Evolutionary conservation across 352 stramenopile genomes (phyloP), one percentile per base, ranked within the genome.

Genomic region (Phytophthora macrochlamydospora): DNA sequence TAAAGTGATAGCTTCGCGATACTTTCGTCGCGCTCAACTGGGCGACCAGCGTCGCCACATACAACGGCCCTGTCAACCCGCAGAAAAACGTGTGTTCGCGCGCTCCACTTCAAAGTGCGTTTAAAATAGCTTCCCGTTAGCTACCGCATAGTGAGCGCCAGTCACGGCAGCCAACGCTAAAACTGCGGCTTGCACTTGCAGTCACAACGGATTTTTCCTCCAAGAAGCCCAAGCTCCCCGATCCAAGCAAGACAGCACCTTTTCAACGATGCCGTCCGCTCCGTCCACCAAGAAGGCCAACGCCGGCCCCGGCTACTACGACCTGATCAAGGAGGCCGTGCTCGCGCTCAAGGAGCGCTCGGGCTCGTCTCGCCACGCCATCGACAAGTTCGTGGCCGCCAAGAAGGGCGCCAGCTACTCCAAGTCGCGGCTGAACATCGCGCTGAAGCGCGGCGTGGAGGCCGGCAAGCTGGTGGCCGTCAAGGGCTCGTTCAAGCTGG

Each of bases 401-500:
- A 95, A 95, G 79, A 94, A 95, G 73, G 87, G 85, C 46, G 71
- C 74, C 18, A 83, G 73, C 48, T 95, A 93, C 77, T 82, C 78
- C 52, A 91, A 91, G 62, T 88, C 87, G 44, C 84, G 86, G 24
- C 71, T 97, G 44, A 96, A 95, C 76, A 89, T 96, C 24, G 91
- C 93, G 30, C 76, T 98, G 12, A 97, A 98, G 85, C 86, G 85
- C 51, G 92, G 85, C 38, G 92, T 98, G 13, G 84, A 94, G 59
- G 71, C 75, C 8, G 93, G 93, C 62, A 94, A 94, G 71, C 83
- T 98, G 3, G 81, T 98, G 24, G 78, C 96, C 45, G 85, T 97
- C 14, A 98, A 98, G 82, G 86, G 84, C 53, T 98, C 92, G 42
- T 98, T 97, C 90, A 98, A 98, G 79, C 81, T 98, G 13, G 91